A percentile compares a stretch with the other conserved stretches of the same genome.
Evolutionary conservation across 805 yeast genomes (phyloP).

Genomic region (Saccharomyces mikatae): DNA sequence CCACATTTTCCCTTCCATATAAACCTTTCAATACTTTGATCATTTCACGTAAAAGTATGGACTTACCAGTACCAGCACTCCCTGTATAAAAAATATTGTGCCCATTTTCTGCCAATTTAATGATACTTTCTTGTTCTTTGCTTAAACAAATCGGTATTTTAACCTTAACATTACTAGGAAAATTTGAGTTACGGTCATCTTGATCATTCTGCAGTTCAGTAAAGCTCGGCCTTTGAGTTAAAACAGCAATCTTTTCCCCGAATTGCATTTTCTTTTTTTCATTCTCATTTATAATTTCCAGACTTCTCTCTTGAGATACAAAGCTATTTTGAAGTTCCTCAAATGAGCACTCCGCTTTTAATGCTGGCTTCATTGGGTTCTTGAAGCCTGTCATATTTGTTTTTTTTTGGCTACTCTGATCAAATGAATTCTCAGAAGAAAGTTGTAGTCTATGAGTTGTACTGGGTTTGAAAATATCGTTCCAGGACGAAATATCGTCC

Average conservation of each 20-base stretch:
- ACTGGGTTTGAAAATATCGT: not conserved
- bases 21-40: conserved; percentile 44
- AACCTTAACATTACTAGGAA: conserved; percentile 19
- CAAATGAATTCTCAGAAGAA: not conserved
- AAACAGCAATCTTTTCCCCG: conserved; percentile 24
- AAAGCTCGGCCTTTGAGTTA: conserved; percentile 26
- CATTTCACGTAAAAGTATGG: conserved; percentile 64
- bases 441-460: not conserved
- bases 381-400: not conserved
- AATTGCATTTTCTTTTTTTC: conserved; percentile 6
- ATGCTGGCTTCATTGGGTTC: not conserved
- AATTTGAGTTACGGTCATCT: conserved; percentile 6
- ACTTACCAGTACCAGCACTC: conserved; percentile 97
- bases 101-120: conserved; percentile 57
- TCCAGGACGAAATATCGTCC: not conserved
- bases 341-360: not conserved
- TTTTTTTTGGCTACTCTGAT: not conserved
- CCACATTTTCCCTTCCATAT: conserved; percentile 46
- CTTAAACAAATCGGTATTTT: conserved; percentile 33
- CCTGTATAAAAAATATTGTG: conserved; percentile 84
- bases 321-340: not conserved
- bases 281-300: conserved; percentile 7
- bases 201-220: conserved; percentile 8
- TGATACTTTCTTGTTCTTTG: conserved; percentile 58
- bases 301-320: conserved; percentile 1